Evolutionary conservation across 2,329 filamentous ascomycete genomes (phyloP).

Genomic region (Diplodia scrobiculata): DNA sequence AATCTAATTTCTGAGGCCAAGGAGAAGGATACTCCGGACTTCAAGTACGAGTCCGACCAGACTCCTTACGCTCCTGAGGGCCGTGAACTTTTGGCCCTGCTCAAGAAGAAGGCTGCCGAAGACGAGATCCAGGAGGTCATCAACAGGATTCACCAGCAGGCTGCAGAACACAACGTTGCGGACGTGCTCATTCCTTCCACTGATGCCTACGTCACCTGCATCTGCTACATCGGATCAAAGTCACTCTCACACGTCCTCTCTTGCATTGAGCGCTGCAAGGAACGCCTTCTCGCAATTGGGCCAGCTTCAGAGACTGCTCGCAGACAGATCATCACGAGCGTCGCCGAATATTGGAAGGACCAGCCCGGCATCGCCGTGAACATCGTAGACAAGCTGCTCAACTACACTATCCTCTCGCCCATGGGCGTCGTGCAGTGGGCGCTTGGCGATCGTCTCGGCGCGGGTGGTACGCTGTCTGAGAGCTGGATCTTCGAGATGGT

Average conservation of each 20-base stretch:
- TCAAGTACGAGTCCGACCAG: slow-evolving; percentile 78
- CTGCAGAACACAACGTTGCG: slow-evolving; percentile 64
- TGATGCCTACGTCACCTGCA: slow-evolving; percentile 89
- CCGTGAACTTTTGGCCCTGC: slow-evolving; percentile 74
- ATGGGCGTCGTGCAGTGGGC: slow-evolving; percentile 88
- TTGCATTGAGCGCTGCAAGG: slow-evolving; percentile 92
- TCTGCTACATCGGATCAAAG: slow-evolving; percentile 92
- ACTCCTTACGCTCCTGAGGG: slow-evolving; percentile 83
- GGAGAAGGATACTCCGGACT: slow-evolving; percentile 93
- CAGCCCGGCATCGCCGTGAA: slow-evolving; percentile 90
- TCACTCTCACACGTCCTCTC: slow-evolving; percentile 94
- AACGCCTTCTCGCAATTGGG: slow-evolving; percentile 78
- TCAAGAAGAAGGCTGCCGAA: slow-evolving; percentile 81
- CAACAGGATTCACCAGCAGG: slow-evolving; percentile 77
- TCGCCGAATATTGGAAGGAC: slow-evolving; percentile 89
- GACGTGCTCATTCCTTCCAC: slow-evolving; percentile 85
- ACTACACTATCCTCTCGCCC: slow-evolving; percentile 92
- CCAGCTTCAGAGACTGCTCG: slow-evolving; percentile 73
- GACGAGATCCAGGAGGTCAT: slow-evolving; percentile 84
- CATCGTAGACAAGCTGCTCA: slow-evolving; percentile 94
- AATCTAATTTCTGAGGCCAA: slow-evolving; percentile 79
- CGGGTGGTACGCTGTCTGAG: slow-evolving; percentile 69
- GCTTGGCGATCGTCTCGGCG: slow-evolving; percentile 65
- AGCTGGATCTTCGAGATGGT: slow-evolving; percentile 88
- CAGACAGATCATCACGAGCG: slow-evolving; percentile 83